Evolutionary conservation across 352 stramenopile genomes (phyloP), one percentile per base, ranked within the genome.

Genomic region (Globisporangium canariense): DNA sequence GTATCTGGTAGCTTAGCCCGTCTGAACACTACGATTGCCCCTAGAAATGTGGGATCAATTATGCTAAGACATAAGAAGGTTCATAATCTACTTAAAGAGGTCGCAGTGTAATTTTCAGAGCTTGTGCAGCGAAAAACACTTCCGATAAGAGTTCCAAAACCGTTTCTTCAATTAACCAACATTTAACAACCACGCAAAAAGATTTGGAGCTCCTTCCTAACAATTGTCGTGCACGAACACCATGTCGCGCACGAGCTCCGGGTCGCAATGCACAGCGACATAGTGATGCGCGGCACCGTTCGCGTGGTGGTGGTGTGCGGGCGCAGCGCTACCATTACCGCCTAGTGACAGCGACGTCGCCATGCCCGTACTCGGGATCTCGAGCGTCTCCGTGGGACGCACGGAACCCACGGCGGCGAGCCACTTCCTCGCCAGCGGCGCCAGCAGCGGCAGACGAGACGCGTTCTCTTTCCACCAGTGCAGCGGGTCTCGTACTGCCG

Each of bases 181-280:
- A 56, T 40, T 56, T 56, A 40, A 40, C 50, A 50, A 3, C 43
- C 43, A 25, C 30, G 13, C 36, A 28, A 16, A 41, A 41, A n/a
- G 41, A 14, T 18, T 28, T n/a, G 14, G n/a, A 30, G 10, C 30
- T 7, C 25, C 4, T 25, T 61, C 40, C 57, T 73, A 82, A 63
- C 74, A 82, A 50, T 82, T 81, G 63, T 84, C 66, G 32, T 84
- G 74, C 30, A 82, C 68, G 40, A 82, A 79, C 32, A 82, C 71
- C 62, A 82, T 58, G 60, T 84, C 76, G 14, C 75, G 72, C 45
- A 84, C 68, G 8, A 83, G 71, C 30, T 83, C 76, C 3, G 75
- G 73, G 55, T 81, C 76, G 18, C 71, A 78, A 59, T 78, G 73
- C 36, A 79, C 69, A 14, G 72, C 67, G 25, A 65, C 65, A 43